Percentiles rank a stretch among this genome's conserved stretches.
phyloP scores from a whole-genome alignment of 371 early-diverging fungal species.

The Nematocida minor region DNA sequence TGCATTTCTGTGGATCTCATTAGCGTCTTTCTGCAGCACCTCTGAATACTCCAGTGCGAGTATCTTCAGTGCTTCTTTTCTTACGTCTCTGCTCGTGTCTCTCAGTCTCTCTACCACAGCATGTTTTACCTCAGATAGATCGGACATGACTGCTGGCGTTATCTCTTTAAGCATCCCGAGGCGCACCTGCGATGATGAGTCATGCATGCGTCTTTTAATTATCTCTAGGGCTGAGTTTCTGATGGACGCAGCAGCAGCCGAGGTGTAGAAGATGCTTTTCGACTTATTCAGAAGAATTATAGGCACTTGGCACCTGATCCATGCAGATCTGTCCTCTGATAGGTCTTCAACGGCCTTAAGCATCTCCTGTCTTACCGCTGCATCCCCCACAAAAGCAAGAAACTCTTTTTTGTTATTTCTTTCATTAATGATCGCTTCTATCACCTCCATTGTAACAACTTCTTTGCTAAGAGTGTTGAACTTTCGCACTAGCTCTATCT shows the following conservation, averaged over 20 bases:
- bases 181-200: conserved; percentile 12
- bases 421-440: not conserved
- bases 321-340: conserved; percentile 34
- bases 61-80: conserved; percentile 19
- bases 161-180: not conserved
- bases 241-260: conserved; percentile 5
- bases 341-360: not conserved
- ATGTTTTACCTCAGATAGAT: not conserved
- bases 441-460: not conserved
- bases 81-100: conserved; percentile 20
- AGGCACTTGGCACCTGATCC: conserved; percentile 17
- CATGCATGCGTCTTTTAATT: not conserved
- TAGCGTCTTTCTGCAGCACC: not conserved
- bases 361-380: conserved; percentile 15
- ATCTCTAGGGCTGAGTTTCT: not conserved
- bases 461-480: conserved; percentile 29
- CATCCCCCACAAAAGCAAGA: conserved; percentile 8
- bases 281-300: conserved; percentile 9
- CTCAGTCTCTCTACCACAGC: not conserved
- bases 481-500: conserved; percentile 1
- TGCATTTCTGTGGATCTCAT: not conserved
- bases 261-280: conserved; percentile 22
- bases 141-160: not conserved
- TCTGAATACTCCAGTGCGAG: not conserved
- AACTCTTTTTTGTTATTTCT: conserved; percentile 23